Evolutionary conservation across 225 moss, liverwort and hornwort genomes (phyloP).

Genomic region (Marchantia polymorpha): DNA sequence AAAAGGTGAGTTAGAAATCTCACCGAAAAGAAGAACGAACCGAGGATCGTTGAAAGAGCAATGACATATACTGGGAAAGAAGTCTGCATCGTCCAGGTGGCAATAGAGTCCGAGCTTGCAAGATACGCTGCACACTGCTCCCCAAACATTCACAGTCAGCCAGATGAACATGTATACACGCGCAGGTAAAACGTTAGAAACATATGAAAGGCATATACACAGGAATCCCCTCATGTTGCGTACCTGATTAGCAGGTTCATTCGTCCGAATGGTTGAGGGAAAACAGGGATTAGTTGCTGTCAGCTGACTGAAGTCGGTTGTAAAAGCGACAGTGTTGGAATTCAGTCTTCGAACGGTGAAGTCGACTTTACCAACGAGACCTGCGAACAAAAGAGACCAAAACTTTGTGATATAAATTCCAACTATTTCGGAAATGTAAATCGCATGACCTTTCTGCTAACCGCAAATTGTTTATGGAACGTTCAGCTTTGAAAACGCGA

Average conservation of each 20-base stretch:
- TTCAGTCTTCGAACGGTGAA: conserved; percentile 80
- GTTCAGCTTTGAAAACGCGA: too few relatives aligned
- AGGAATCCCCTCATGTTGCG: neutral
- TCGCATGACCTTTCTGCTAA: too few relatives aligned
- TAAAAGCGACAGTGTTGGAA: conserved; percentile 68
- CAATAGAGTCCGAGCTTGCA: conserved; percentile 55
- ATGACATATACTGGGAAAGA: conserved; percentile 82
- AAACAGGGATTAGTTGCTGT: conserved; percentile 63
- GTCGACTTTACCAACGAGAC: conserved; percentile 72
- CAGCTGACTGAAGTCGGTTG: conserved; percentile 60
- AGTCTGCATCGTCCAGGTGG: conserved; percentile 82
- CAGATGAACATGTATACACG: neutral
- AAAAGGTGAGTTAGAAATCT: neutral
- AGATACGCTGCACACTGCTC: conserved; percentile 88
- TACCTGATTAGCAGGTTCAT: conserved; percentile 55
- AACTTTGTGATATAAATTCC: neutral
- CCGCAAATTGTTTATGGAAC: too few relatives aligned
- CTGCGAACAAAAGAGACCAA: conserved; percentile 34
- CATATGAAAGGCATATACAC: neutral
- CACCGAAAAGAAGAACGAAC: conserved; percentile 78
- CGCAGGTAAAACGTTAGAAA: too few relatives aligned
- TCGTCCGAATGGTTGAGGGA: conserved; percentile 35
- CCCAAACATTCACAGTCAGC: conserved; percentile 25
- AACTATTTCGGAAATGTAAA: neutral
- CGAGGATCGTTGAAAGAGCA: conserved; percentile 77